phyloP scores from a whole-genome alignment of 2,329 filamentous ascomycete species.

The Trichophyton verrucosum region DNA sequence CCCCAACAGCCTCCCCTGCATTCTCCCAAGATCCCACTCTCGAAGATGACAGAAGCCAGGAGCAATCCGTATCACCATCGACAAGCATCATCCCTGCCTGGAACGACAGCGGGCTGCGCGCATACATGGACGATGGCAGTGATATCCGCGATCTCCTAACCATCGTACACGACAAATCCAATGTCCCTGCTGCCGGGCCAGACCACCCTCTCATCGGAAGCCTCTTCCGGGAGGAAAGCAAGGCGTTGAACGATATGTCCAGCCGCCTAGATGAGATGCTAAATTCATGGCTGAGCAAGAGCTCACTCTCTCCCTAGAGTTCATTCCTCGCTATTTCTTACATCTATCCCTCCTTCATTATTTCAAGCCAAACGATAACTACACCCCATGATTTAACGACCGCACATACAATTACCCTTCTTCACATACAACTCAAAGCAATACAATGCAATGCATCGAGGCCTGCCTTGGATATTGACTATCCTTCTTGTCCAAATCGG shows the following conservation, averaged over 20 bases:
- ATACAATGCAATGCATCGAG: not conserved
- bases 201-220: constrained; percentile 74
- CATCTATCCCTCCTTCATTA: not conserved
- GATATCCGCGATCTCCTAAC: constrained; percentile 83
- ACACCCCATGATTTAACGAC: not conserved
- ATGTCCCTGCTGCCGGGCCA: constrained; percentile 62
- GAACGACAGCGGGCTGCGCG: constrained; percentile 74
- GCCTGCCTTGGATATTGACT: not conserved
- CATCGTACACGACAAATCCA: constrained; percentile 84
- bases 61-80: not conserved
- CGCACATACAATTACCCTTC: not conserved
- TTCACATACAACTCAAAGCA: not conserved
- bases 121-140: constrained; percentile 80
- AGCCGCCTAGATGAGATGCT: constrained; percentile 81
- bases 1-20: not conserved
- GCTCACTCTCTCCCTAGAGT: constrained; percentile 13
- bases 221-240: constrained; percentile 78
- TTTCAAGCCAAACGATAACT: not conserved
- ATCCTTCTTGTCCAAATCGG: not conserved
- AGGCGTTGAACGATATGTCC: constrained; percentile 74
- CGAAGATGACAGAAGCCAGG: constrained; percentile 1
- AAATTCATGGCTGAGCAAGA: constrained; percentile 57
- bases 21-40: not conserved
- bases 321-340: not conserved
- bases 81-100: constrained; percentile 47